Percentiles rank a stretch among this genome's conserved stretches.
Evolutionary conservation across 768 basidiomycete genomes (phyloP).

Genomic region (Mycena floridula): DNA sequence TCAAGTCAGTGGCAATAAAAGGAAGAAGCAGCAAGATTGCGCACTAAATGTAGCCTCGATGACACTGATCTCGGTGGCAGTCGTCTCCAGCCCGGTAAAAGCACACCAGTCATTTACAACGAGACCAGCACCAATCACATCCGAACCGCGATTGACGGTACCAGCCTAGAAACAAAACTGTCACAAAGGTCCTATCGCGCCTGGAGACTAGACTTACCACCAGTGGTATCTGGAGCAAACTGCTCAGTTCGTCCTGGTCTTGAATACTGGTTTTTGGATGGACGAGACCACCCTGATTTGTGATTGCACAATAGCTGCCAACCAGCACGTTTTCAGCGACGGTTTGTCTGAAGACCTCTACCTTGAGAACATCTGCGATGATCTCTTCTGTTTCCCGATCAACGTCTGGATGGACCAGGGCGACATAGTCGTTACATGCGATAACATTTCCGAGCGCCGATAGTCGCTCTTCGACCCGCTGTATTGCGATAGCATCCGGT

Average conservation of each 20-base stretch:
- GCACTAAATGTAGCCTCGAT: constrained; percentile 96
- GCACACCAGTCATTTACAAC: constrained; percentile 99
- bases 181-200: constrained; percentile 3
- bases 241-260: constrained; percentile 96
- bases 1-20: constrained; percentile 1
- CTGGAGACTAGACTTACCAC: constrained; percentile 56
- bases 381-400: constrained; percentile 99
- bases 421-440: constrained; percentile 98
- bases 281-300: constrained; percentile 95
- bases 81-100: constrained; percentile 98
- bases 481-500: constrained; percentile 89
- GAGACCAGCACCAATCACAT: constrained; percentile 94
- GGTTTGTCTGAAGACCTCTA: constrained; percentile 98
- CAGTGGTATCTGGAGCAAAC: constrained; percentile 87
- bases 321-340: constrained; percentile 96
- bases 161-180: constrained; percentile 59
- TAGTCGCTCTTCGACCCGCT: constrained; percentile 94
- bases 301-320: constrained; percentile 91
- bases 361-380: constrained; percentile 98
- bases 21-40: constrained; percentile 25
- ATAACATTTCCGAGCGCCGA: constrained; percentile 98
- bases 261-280: constrained; percentile 97
- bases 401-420: constrained; percentile 95
- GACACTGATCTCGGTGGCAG: constrained; percentile 98
- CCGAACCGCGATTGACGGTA: constrained; percentile 97